Base-by-base conservation (phyloP, 495 filamentous ascomycete genomes). In the Aspergillus coremiiformis region DNA sequence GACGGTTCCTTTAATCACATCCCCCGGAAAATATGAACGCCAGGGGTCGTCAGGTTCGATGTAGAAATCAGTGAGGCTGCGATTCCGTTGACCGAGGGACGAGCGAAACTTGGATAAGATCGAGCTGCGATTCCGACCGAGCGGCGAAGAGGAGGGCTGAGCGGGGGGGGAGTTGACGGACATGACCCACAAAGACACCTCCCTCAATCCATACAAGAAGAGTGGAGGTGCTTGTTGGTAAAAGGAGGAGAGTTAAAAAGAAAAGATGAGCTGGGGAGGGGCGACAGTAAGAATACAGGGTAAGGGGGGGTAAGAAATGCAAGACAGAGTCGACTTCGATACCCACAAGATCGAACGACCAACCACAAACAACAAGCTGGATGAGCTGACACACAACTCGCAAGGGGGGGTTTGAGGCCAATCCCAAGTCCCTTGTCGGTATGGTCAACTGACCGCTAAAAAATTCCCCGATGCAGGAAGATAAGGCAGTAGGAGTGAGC, bases 51-150 rank as follows among this genome's bases (percentile, higher is more conserved):
- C 82, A n/a, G 74, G 71, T 55, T 77, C 70, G 47, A 80, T 73
- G 60, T 91, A 83, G 69, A 89, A 96, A 60, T 96, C 90, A 58
- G 84, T 75, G 50, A 94, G 72, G 63, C 82, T 83, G 60, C 89
- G 86, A 55, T 85, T 76, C 63, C 84, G 73, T 64, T 82, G 67
- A 61, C 74, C 57, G 73, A 91, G 79, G 20, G 82, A 80, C 21
- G 76, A 76, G 39, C 77, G 76, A 54, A 87, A 71, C 47, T 78
- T 76, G 42, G 80, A 78, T 26, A 85, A 63, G 54, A 86, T 55
- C 46, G 76, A 80, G 59, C 55, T 67, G 60, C 73, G 67, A 68
- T 70, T 74, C 63, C 71, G 69, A 65, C 67, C 62, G 60, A 64
- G 61, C 64, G 68, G 61, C 62, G 65, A 66, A 41, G 66, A 62